phyloP scores from a whole-genome alignment of 805 yeast genomes.

The Yarrowia keelungensis region DNA sequence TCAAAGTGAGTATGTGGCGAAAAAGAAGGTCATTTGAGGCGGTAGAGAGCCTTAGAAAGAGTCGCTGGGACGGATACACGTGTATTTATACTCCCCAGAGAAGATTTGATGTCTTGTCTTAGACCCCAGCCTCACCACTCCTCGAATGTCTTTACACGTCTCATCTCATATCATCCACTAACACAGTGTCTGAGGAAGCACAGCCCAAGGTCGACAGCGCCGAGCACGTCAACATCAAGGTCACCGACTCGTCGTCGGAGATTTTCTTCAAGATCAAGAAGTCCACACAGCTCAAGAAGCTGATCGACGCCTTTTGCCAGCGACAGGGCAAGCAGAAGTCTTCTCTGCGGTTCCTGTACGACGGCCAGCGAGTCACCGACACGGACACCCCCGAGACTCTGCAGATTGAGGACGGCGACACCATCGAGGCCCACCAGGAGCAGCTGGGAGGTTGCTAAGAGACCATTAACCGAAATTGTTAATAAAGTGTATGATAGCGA shows the following conservation, averaged over 20 bases:
- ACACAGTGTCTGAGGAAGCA: slow-evolving; percentile 47
- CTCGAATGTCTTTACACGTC: not conserved
- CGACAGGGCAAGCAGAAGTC: slow-evolving; percentile 91
- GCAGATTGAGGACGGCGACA: slow-evolving; percentile 94
- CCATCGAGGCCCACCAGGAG: slow-evolving; percentile 95
- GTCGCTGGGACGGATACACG: not conserved
- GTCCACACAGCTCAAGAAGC: slow-evolving; percentile 88
- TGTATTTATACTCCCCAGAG: not conserved
- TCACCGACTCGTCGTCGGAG: slow-evolving; percentile 91
- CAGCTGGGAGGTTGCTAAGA: slow-evolving; percentile 50
- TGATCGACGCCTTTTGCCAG: slow-evolving; percentile 97
- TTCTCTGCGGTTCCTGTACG: slow-evolving; percentile 86
- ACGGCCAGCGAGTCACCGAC: slow-evolving; percentile 87
- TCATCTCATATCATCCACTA: not conserved
- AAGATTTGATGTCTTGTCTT: too few species aligned
- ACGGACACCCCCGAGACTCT: slow-evolving; percentile 88
- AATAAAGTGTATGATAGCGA: slow-evolving; percentile 22
- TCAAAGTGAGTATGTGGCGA: slow-evolving; percentile 28
- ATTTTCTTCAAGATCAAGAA: slow-evolving; percentile 94
- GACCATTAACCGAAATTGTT: not conserved
- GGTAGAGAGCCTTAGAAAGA: too few species aligned
- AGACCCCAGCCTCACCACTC: too few species aligned
- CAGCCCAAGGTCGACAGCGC: slow-evolving; percentile 63
- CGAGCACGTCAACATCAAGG: slow-evolving; percentile 91
- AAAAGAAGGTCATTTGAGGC: not conserved